Evolutionary conservation across 1,284 basidiomycete species (phyloP).

Genomic region (Cryptococcus sp.): DNA sequence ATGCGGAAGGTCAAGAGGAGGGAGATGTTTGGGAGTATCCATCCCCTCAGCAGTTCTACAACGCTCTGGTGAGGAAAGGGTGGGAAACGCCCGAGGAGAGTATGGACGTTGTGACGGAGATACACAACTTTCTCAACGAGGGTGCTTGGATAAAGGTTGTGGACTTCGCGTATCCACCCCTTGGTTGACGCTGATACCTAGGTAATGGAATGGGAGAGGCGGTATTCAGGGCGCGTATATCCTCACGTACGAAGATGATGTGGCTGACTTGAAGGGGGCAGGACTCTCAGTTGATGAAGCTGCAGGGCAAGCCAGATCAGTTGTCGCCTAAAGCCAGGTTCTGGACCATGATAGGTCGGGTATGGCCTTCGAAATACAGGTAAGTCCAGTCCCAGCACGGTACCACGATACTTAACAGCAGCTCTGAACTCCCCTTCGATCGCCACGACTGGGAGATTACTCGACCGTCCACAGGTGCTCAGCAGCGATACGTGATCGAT

Average conservation of each 20-base stretch:
- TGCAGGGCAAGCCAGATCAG: constrained; percentile 87
- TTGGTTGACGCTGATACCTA: constrained; percentile 96
- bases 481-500: constrained; percentile 81
- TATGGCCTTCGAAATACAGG: constrained; percentile 86
- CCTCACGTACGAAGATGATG: not conserved
- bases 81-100: constrained; percentile 97
- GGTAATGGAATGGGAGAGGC: constrained; percentile 91
- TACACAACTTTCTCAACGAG: constrained; percentile 98
- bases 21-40: constrained; percentile 84
- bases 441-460: constrained; percentile 97
- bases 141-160: constrained; percentile 64
- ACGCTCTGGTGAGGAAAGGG: constrained; percentile 92
- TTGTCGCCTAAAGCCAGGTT: constrained; percentile 73
- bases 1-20: constrained; percentile 29
- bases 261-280: constrained; percentile 39
- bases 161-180: constrained; percentile 97
- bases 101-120: constrained; percentile 94
- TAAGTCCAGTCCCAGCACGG: constrained; percentile 45
- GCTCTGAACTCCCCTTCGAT: constrained; percentile 88
- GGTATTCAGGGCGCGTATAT: constrained; percentile 49
- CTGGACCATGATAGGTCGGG: constrained; percentile 74
- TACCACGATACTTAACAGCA: constrained; percentile 39
- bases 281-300: constrained; percentile 65
- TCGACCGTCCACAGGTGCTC: constrained; percentile 51
- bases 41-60: constrained; percentile 97